phyloP scores from a whole-genome alignment of 148 eudicot genomes.

The Nepenthes mirabilis region DNA sequence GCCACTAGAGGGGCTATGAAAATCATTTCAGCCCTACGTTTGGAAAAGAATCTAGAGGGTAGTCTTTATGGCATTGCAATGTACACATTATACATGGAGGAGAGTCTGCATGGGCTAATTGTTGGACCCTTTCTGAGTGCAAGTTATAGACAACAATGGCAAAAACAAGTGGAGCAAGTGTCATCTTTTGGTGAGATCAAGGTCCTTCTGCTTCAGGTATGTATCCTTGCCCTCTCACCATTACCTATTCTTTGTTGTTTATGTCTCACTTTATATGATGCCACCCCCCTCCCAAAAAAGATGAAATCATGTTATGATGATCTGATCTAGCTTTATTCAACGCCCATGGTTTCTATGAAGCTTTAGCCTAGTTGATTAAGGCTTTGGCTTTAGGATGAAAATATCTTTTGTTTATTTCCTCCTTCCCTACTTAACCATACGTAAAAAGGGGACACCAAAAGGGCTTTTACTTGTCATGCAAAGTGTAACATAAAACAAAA shows the following conservation, averaged over 20 bases:
- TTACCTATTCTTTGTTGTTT: neutral
- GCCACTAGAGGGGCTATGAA: slow-evolving; percentile 72
- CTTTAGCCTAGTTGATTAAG: too few relatives aligned
- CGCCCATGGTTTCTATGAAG: too few relatives aligned
- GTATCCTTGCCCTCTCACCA: slow-evolving; percentile 8
- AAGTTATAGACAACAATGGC: slow-evolving; percentile 61
- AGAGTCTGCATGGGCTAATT: slow-evolving; percentile 64
- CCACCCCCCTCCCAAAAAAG: too few relatives aligned
- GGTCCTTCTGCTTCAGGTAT: slow-evolving; percentile 68
- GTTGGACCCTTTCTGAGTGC: slow-evolving; percentile 57
- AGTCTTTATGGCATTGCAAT: slow-evolving; percentile 54
- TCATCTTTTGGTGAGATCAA: slow-evolving; percentile 47
- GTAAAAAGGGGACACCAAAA: too few relatives aligned
- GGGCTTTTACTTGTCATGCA: too few relatives aligned
- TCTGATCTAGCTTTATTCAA: too few relatives aligned
- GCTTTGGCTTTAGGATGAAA: too few relatives aligned
- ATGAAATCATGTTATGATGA: too few relatives aligned
- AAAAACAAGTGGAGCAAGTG: slow-evolving; percentile 60
- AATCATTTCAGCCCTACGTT: slow-evolving; percentile 37
- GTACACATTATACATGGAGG: slow-evolving; percentile 68
- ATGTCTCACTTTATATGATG: neutral
- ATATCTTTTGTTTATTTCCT: too few relatives aligned
- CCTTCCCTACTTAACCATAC: too few relatives aligned
- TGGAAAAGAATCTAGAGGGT: slow-evolving; percentile 48
- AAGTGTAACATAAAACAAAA: too few relatives aligned